A percentile compares a stretch with the other conserved stretches of the same genome.
These are phyloP conservation scores for Myxozyma lipomycoides DNA, from an alignment of 805 yeast species.

Conservation along the genomic window DNA sequence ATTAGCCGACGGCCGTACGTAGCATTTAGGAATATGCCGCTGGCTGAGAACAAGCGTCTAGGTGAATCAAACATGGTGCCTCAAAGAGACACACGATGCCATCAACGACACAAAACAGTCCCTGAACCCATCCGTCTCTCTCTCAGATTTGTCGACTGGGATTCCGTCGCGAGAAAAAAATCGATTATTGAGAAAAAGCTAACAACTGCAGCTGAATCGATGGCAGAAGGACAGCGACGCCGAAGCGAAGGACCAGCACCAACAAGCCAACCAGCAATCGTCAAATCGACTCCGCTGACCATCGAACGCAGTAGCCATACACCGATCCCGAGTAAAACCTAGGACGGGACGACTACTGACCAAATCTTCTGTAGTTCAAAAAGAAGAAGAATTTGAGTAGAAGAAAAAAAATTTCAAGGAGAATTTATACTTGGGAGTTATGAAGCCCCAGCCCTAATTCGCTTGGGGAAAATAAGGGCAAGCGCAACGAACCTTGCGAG, in stretches of 20 bases:
- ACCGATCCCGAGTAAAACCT: constrained; percentile 9
- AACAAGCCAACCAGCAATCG: constrained; percentile 2
- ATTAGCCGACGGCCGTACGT: constrained; percentile 88
- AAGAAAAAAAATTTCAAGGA: background rate
- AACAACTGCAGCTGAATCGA: background rate
- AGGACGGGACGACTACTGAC: constrained; percentile 16
- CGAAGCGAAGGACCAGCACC: background rate
- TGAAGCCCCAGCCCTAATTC: too few species aligned
- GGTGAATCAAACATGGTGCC: too few species aligned
- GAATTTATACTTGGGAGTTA: too few species aligned
- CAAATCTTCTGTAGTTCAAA: too few species aligned
- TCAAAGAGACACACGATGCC: too few species aligned
- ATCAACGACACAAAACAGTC: too few species aligned
- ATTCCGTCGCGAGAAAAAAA: constrained; percentile 33
- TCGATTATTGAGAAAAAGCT: constrained; percentile 11
- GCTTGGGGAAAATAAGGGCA: background rate
- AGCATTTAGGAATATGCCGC: constrained; percentile 99
- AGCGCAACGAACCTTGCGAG: too few species aligned
- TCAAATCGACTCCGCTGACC: constrained; percentile 24
- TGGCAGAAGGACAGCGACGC: background rate
- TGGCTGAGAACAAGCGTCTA: constrained; percentile 57
- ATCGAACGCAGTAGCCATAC: constrained; percentile 23
- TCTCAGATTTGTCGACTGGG: constrained; percentile 99
- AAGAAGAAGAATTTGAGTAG: background rate
- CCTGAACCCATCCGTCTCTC: too few species aligned